Percentiles rank a stretch among this genome's conserved stretches.
Conservation (phyloP, 2,329 filamentous ascomycete genomes). For the Mycosphaerella sp. region DNA sequence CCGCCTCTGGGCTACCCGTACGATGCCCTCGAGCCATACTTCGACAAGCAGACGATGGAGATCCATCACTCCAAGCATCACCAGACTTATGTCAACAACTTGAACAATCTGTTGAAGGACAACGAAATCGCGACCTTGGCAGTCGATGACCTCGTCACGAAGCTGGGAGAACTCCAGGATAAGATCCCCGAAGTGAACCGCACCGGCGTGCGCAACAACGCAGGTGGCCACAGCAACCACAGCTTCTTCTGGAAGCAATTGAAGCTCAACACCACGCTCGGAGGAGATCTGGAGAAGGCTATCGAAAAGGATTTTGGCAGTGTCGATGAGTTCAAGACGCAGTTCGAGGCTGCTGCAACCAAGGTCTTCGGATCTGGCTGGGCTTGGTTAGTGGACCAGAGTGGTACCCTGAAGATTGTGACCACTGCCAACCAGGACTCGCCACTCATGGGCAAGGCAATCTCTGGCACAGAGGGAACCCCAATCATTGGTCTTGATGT, state of each 20-base stretch:
- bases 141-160: conserved; percentile 41
- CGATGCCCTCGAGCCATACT: conserved; percentile 65
- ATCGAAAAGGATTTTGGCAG: conserved; percentile 64
- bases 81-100: conserved; percentile 69
- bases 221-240: conserved; percentile 90
- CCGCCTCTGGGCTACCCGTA: conserved; percentile 30
- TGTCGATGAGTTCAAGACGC: conserved; percentile 58
- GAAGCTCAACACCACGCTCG: conserved; percentile 56
- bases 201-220: conserved; percentile 74
- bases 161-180: conserved; percentile 50
- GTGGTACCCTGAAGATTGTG: conserved; percentile 61
- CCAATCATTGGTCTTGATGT: conserved; percentile 77
- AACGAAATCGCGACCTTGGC: conserved; percentile 49
- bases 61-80: conserved; percentile 76
- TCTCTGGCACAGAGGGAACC: conserved; percentile 47
- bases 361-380: conserved; percentile 78
- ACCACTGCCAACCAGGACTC: conserved; percentile 83
- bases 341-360: conserved; percentile 60
- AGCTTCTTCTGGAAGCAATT: conserved; percentile 82
- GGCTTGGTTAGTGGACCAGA: conserved; percentile 71
- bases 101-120: conserved; percentile 60
- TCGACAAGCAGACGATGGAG: conserved; percentile 74
- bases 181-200: conserved; percentile 60
- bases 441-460: conserved; percentile 38
- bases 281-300: conserved; percentile 54